phyloP scores from a whole-genome alignment of 768 basidiomycete species.

The Gloeopeniophorella convolvens region DNA sequence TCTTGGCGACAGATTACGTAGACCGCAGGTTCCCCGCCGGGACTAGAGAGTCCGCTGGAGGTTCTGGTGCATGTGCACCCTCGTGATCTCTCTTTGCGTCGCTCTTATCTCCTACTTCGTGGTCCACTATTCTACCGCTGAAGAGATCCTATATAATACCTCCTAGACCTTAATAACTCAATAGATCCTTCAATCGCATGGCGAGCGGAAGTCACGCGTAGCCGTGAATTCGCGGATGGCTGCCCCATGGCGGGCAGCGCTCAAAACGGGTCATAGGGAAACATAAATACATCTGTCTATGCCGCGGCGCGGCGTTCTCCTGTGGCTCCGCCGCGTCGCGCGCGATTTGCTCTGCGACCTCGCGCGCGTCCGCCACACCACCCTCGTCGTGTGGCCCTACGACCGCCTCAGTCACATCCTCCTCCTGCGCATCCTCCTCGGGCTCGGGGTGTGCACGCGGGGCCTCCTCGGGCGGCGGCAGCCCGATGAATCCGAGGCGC shows the following conservation, averaged over 20 bases:
- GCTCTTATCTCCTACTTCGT: too few relatives aligned
- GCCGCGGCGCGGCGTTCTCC: slow-evolving; percentile 1
- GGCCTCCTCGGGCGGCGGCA: slow-evolving; percentile 13
- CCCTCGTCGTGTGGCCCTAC: slow-evolving; percentile 10
- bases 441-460: neutral
- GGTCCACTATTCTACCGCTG: too few relatives aligned
- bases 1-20: too few relatives aligned
- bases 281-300: slow-evolving; percentile 13
- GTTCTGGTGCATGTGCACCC: too few relatives aligned
- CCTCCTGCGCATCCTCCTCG: slow-evolving; percentile 17
- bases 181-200: neutral
- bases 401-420: slow-evolving; percentile 17
- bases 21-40: too few relatives aligned
- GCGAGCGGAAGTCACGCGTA: too few relatives aligned
- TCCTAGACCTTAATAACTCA: too few relatives aligned
- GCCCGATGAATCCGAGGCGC: too few relatives aligned
- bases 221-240: neutral
- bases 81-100: too few relatives aligned
- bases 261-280: slow-evolving; percentile 6
- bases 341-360: slow-evolving; percentile 14
- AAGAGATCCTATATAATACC: too few relatives aligned
- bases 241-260: neutral
- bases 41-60: too few relatives aligned
- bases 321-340: neutral
- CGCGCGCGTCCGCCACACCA: slow-evolving; percentile 8